Evolutionary conservation across 2,329 filamentous ascomycete genomes (phyloP), one percentile per base, ranked within the genome.

Genomic region (Dactylellina parvicollis): DNA sequence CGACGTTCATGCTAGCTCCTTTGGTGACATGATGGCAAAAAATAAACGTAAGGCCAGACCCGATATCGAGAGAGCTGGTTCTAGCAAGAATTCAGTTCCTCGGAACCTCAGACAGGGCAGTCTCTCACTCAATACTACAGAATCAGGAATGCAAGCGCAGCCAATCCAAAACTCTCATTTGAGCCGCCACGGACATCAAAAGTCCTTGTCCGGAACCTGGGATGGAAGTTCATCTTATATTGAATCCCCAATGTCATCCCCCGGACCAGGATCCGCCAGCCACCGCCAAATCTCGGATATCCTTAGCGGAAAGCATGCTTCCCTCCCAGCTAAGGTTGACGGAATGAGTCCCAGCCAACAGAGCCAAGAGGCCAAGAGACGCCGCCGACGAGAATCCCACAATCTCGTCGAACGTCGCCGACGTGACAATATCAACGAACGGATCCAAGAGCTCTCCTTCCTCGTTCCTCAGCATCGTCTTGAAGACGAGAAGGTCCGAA

Each of bases 401-500:
- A 98, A 99, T 80, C 85, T 96, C 38, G 95, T 99, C 9, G 95
- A 99, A 83, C 92, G 95, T 65, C 89, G 95, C 56, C 90, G 95
- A 74, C 88, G 95, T 75, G 95, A 98, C 83, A 98, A 98, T 80
- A 99, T 99, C 84, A 99, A 99, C 77, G 95, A 99, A 82, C 89
- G 95, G 44, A 99, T 99, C 75, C 94, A 98, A 79, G 95, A 99
- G 79, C 86, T 99, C 5, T 96, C 94, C 79, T 92, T 92, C 78
- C 86, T 99, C 16, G 94, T 99, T 1, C 95, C 95, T 22, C 86
- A 89, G 73, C 95, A 99, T 81, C 89, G 95, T 73, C 85, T 99
- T 1, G 95, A 99, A 78, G 95, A 98, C 79, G 95, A 99, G 82
- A 97, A 96, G 83, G 91, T 98, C 50, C 90, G 93, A 77, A 98